phyloP scores from a whole-genome alignment of 208 protist genomes.

The Phytomonas serpens region DNA sequence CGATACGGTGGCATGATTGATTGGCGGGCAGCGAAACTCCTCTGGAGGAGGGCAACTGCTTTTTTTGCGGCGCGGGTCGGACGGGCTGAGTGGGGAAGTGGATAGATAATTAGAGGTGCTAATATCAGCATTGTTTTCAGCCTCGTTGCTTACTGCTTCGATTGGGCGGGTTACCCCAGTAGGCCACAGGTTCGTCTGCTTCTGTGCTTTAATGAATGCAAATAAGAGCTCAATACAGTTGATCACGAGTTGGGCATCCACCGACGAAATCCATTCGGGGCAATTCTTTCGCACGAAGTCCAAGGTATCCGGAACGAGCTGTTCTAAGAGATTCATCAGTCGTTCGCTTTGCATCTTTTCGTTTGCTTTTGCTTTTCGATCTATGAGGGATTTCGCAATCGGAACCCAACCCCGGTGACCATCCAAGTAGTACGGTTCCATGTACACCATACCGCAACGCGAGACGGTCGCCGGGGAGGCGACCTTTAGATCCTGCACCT shows the following conservation, averaged over 20 bases:
- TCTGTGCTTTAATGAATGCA: constrained; percentile 47
- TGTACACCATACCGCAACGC: constrained; percentile 98
- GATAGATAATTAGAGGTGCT: constrained; percentile 13
- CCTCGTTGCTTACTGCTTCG: constrained; percentile 22
- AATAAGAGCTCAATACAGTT: constrained; percentile 89
- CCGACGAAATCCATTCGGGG: constrained; percentile 83
- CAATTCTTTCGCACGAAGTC: constrained; percentile 85
- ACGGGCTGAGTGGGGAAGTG: constrained; percentile 5
- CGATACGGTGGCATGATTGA: constrained; percentile 36
- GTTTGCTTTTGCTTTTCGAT: constrained; percentile 35
- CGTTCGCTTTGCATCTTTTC: constrained; percentile 42
- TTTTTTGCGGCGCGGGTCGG: background rate
- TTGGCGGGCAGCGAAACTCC: constrained; percentile 60
- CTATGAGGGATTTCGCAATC: constrained; percentile 59
- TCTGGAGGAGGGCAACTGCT: constrained; percentile 36
- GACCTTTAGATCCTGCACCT: constrained; percentile 96
- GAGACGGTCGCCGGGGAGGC: constrained; percentile 98
- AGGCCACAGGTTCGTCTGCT: constrained; percentile 47
- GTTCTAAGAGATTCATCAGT: constrained; percentile 64
- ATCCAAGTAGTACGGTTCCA: constrained; percentile 92
- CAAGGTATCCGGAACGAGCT: constrained; percentile 70
- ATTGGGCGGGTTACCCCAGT: constrained; percentile 26
- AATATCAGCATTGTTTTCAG: constrained; percentile 18
- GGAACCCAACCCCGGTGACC: constrained; percentile 83
- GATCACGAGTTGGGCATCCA: constrained; percentile 86